Evolutionary conservation across 129 eudicot genomes (phyloP), one percentile per base, ranked within the genome.

Genomic region (Pseudognaphalium luteoalbum): DNA sequence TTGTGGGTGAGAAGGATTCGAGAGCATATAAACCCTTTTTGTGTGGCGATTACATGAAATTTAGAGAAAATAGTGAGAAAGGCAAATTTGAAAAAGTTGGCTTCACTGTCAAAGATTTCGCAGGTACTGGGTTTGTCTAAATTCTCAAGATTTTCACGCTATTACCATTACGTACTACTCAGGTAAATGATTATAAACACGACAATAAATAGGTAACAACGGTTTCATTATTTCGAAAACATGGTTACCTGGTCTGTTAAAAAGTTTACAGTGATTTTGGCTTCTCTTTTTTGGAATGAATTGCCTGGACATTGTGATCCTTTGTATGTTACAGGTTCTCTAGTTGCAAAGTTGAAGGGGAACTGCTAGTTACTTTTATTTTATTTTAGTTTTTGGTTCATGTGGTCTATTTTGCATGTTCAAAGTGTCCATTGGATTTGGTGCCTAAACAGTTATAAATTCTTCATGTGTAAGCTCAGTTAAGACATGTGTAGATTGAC

Each of bases 31-130:
- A 73, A 65, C 91, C 98, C n/a, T 93, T 93, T 80, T 83, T 88
- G 42, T 88, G 95, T 67, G 78, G 58, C 61, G 98, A 93, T 41
- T 93, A 93, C 58, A 37, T 93, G 86, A 84, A 72, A 70, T 93
- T 93, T 54, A 81, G 98, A 70, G 86, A 86, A 78, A 90, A 79
- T 58, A 87, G 87, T 74, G 98, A 90, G 74, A 88, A 74, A 62
- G 98, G 96, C 0, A 93, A 74, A 88, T 90, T 90, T 84, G 98
- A 93, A 82, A 93, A 93, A 80, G 97, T 93, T 66, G 98, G 97
- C 1, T 87, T 85, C 71, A 93, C 97, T 3, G 98, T 93, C 0
- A 90, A 86, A 78, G 98, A 88, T 87, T 93, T 90, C 85, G 98
- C 97, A 34, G 88, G 92, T 39, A 68, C 59, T 20, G 52, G 35